These are phyloP conservation scores for Cercospora zeae-maydis DNA, from an alignment of 2,329 filamentous ascomycete genomes.

Conservation along the genomic window DNA sequence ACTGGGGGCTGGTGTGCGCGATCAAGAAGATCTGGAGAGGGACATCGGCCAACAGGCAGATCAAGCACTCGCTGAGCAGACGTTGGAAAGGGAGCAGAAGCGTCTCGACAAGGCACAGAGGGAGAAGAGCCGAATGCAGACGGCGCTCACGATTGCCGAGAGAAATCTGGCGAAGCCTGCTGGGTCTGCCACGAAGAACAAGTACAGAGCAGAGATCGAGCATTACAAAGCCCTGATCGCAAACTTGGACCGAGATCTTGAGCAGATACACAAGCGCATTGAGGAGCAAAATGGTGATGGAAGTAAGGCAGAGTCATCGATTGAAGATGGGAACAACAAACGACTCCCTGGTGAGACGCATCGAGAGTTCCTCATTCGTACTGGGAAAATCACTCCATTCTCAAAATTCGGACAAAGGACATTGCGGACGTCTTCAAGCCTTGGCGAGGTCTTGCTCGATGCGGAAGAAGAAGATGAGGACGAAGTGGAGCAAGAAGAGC, in stretches of 20 bases:
- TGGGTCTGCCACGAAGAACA: constrained; percentile 55
- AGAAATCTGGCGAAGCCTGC: constrained; percentile 55
- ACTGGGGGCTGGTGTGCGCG: constrained; percentile 54
- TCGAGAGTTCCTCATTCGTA: constrained; percentile 86
- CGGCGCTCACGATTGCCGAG: constrained; percentile 60
- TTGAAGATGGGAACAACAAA: constrained; percentile 51
- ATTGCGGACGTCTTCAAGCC: constrained; percentile 61
- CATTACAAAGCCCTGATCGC: constrained; percentile 63
- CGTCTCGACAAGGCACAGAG: constrained; percentile 56
- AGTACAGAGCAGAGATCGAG: constrained; percentile 62
- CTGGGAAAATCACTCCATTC: constrained; percentile 96
- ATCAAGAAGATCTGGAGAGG: constrained; percentile 86
- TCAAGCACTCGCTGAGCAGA: constrained; percentile 58
- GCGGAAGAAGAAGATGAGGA: constrained; percentile 68
- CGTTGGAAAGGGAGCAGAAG: constrained; percentile 61
- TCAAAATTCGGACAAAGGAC: constrained; percentile 69
- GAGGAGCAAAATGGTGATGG: constrained; percentile 51
- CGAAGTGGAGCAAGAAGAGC: constrained; percentile 41
- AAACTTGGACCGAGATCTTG: constrained; percentile 66
- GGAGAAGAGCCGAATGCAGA: constrained; percentile 58
- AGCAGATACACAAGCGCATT: constrained; percentile 77
- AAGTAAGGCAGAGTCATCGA: constrained; percentile 40
- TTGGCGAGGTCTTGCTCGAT: constrained; percentile 75
- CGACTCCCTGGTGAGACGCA: constrained; percentile 75
- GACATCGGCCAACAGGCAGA: constrained; percentile 71